Evolutionary conservation across 2,329 filamentous ascomycete species (phyloP).

Genomic region (Polytolypa hystricis): DNA sequence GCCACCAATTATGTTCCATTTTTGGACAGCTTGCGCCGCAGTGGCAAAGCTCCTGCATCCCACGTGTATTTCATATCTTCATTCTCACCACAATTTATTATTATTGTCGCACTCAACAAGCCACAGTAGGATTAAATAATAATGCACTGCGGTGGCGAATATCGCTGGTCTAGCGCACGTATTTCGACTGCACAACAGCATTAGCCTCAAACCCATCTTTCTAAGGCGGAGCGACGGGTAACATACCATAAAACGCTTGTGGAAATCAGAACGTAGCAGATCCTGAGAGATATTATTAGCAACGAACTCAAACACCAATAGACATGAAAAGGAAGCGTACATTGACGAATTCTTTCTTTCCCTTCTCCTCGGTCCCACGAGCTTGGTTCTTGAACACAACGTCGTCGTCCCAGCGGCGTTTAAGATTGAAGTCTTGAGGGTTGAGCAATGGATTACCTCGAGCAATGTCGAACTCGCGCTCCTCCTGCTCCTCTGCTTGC

Average conservation of each 20-base stretch:
- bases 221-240: too few species aligned
- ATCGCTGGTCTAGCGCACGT: background rate
- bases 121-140: too few species aligned
- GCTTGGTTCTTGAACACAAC: constrained; percentile 99
- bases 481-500: constrained; percentile 69
- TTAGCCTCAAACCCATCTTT: too few species aligned
- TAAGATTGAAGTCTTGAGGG: constrained; percentile 76
- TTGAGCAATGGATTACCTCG: constrained; percentile 88
- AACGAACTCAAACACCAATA: constrained; percentile 15
- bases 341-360: constrained; percentile 94
- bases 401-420: constrained; percentile 86
- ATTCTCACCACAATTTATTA: too few species aligned
- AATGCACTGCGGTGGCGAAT: background rate
- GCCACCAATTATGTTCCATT: too few species aligned
- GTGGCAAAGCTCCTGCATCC: too few species aligned
- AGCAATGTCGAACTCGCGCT: constrained; percentile 78
- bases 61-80: too few species aligned
- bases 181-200: constrained; percentile 3
- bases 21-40: too few species aligned
- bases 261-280: constrained; percentile 86
- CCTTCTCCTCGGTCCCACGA: constrained; percentile 82
- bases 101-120: too few species aligned
- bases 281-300: constrained; percentile 43
- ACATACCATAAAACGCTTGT: constrained; percentile 79
- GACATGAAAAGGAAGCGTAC: constrained; percentile 34